Evolutionary conservation across 1,139 yeast genomes (phyloP).

Genomic region (Pichia inconspicua): DNA sequence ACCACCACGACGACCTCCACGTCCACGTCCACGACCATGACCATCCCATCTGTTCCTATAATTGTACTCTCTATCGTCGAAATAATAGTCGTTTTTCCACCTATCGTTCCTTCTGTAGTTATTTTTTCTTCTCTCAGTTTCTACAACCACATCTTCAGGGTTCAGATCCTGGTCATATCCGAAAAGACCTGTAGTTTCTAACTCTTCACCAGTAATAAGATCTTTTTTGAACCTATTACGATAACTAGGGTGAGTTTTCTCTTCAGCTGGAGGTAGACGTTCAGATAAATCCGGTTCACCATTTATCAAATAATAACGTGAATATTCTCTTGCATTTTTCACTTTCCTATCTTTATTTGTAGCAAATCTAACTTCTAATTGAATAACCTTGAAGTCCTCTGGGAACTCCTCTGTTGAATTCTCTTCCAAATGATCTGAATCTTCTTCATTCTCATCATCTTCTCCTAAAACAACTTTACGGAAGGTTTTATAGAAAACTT

Average conservation of each 20-base stretch:
- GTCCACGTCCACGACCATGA: background rate
- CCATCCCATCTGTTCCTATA: constrained; percentile 7
- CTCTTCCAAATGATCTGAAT: background rate
- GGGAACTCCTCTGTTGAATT: background rate
- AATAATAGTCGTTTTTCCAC: background rate
- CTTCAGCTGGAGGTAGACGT: constrained; percentile 16
- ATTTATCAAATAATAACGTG: constrained; percentile 61
- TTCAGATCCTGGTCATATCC: constrained; percentile 13
- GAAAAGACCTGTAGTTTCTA: constrained; percentile 12
- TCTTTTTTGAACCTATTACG: constrained; percentile 12
- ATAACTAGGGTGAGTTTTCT: background rate
- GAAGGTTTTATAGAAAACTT: constrained; percentile 1
- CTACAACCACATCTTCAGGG: constrained; percentile 2
- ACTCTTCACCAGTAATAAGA: constrained; percentile 20
- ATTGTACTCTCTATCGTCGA: background rate
- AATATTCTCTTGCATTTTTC: constrained; percentile 49
- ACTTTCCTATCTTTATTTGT: constrained; percentile 50
- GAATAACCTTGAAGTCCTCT: constrained; percentile 5
- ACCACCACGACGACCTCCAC: background rate
- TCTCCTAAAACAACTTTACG: background rate
- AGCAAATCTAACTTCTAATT: constrained; percentile 38
- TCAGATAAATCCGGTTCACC: constrained; percentile 55
- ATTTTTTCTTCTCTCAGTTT: background rate
- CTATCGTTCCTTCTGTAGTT: background rate
- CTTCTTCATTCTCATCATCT: background rate